Percentiles rank a stretch among this genome's conserved stretches.
These are phyloP conservation scores for Halophytophthora polymorphica DNA, from an alignment of 352 stramenopile species.

Conservation along the genomic window DNA sequence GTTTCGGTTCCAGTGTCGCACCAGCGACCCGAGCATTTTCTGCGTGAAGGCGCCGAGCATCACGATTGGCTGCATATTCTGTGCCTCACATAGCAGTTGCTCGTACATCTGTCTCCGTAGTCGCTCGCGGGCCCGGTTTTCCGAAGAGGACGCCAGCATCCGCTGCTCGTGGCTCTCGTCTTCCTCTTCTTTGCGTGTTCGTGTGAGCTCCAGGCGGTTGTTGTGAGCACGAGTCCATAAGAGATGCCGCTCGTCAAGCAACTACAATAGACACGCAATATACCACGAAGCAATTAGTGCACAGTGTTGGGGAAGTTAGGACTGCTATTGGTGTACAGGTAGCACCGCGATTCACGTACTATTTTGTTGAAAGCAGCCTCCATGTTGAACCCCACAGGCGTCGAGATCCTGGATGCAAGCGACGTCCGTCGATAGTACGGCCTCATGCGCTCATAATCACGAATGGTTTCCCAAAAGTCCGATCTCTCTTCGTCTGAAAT, in stretches of 20 bases:
- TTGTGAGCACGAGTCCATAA: constrained; percentile 40
- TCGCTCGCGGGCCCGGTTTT: constrained; percentile 43
- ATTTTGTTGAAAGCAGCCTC: constrained; percentile 49
- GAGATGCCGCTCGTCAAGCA: constrained; percentile 40
- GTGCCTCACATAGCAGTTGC: constrained; percentile 28
- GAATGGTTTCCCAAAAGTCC: constrained; percentile 46
- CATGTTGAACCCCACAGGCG: constrained; percentile 56
- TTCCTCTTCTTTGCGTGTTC: constrained; percentile 35
- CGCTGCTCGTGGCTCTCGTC: constrained; percentile 46
- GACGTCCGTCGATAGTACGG: constrained; percentile 27
- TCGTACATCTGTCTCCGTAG: constrained; percentile 33
- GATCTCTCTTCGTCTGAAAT: constrained; percentile 35
- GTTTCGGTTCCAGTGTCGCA: constrained; percentile 33
- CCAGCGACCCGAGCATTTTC: constrained; percentile 30
- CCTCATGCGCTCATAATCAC: constrained; percentile 39
- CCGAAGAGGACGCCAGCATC: constrained; percentile 43
- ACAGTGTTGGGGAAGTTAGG: too few species aligned
- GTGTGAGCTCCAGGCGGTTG: constrained; percentile 24
- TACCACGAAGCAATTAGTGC: too few species aligned
- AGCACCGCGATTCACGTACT: constrained; percentile 14
- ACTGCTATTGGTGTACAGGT: too few species aligned
- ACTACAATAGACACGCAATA: too few species aligned
- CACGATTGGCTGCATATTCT: constrained; percentile 43
- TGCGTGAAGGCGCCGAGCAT: constrained; percentile 48
- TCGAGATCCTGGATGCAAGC: constrained; percentile 29